Base-by-base conservation (phyloP, 495 filamentous ascomycete genomes). In the Aspergillus heteromorphus region DNA sequence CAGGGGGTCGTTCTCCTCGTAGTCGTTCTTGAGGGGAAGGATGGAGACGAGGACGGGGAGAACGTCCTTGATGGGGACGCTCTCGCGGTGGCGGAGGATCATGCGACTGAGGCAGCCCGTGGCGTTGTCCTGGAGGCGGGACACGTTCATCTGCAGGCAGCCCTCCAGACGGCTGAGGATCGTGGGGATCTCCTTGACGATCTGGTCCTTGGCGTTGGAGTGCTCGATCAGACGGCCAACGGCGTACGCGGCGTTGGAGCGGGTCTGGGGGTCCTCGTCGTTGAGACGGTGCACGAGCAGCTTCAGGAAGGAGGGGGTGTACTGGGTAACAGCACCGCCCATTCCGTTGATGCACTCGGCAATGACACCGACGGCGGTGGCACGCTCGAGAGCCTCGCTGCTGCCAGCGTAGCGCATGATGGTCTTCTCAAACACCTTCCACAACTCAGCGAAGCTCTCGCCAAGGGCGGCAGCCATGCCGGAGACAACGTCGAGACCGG, bases 161-260 rank as follows among this genome's bases (percentile, higher is more conserved):
- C 88, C 84, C 76, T 97, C 93, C 2, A 98, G 79, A 62, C 91
- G 91, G 52, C 71, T 67, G 40, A 96, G 79, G 62, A 98, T 92
- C 41, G 82, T 80, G 41, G 78, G 77, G 73, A 87, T 93, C 51
- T 83, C 78, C 53, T 85, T 85, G 29, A 89, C 73, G 36, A 96
- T 83, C 53, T 85, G 82, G 29, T 79, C 76, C 41, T 81, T 81
- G 48, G 89, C 83, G 23, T 83, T 83, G 23, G 89, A 91, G 70
- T 91, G 83, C 64, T 86, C 80, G 59, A 91, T 80, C 20, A 98
- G 79, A 63, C 95, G 81, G 18, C 93, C 93, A 42, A 87, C 79
- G 38, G 88, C 93, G 63, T 92, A 98, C 5, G 89, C 91, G 34
- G 93, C 89, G 67, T 97, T 97, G 57, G 91, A 95, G 72, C 89